A percentile compares a stretch with the other conserved stretches of the same genome.
Evolutionary conservation across 257 asterid species (phyloP).

Genomic region (Solanum pennellii): DNA sequence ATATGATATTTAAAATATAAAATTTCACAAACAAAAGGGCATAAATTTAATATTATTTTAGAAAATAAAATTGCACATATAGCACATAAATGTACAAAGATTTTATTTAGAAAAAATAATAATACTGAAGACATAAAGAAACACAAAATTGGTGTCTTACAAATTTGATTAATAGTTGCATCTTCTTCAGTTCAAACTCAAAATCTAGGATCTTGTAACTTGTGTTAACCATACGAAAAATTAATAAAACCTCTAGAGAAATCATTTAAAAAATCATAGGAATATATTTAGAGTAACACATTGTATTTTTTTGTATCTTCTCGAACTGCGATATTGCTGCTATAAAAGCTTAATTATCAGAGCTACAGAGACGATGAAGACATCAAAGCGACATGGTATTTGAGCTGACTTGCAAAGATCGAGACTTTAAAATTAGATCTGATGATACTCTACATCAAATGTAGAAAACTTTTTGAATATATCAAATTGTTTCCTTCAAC

Average conservation of each 20-base stretch:
- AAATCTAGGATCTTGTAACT: constrained; percentile 84
- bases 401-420: too few species aligned
- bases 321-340: background rate
- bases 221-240: constrained; percentile 85
- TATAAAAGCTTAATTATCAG: too few species aligned
- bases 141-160: constrained; percentile 11
- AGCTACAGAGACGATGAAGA: too few species aligned
- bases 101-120: background rate
- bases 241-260: background rate
- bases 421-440: too few species aligned
- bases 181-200: constrained; percentile 84
- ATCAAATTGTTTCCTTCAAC: too few species aligned
- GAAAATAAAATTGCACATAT: background rate
- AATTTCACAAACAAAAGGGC: background rate
- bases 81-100: background rate
- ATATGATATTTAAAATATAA: background rate
- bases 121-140: background rate
- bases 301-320: too few species aligned
- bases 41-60: too few species aligned
- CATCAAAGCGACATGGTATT: too few species aligned
- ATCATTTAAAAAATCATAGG: background rate
- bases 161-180: constrained; percentile 72
- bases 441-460: too few species aligned
- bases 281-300: background rate
- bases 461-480: too few species aligned